Evolutionary conservation across 192 early-diverging fungal species (phyloP).

Genomic region (Umbelopsis isabellina): DNA sequence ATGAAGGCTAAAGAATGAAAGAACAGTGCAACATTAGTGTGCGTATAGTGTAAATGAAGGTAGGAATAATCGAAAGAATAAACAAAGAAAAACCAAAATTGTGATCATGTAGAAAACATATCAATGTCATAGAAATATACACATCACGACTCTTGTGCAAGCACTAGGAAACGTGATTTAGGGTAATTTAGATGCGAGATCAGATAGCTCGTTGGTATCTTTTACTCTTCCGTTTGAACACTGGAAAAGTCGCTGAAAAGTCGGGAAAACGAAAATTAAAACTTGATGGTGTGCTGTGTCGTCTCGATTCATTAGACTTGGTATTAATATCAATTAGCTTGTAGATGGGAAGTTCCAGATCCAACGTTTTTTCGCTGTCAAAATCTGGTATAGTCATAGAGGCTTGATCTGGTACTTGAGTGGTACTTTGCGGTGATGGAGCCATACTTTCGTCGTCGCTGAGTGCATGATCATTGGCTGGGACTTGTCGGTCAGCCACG

Average conservation of each 20-base stretch:
- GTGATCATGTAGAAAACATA: not conserved
- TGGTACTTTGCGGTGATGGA: not conserved
- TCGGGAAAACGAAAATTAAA: slow-evolving; percentile 1
- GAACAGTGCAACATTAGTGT: not conserved
- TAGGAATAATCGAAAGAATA: not conserved
- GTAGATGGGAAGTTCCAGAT: slow-evolving; percentile 18
- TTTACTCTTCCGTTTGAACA: slow-evolving; percentile 16
- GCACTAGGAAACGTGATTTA: not conserved
- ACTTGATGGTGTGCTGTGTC: not conserved
- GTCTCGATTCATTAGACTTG: not conserved
- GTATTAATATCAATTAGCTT: slow-evolving; percentile 6
- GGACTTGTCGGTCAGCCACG: not conserved
- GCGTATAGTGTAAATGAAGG: not conserved
- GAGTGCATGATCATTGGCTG: not conserved
- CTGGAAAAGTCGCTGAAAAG: slow-evolving; percentile 14
- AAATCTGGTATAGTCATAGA: slow-evolving; percentile 9
- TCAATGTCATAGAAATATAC: slow-evolving; percentile 19
- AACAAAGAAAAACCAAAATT: not conserved
- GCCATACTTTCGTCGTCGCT: slow-evolving; percentile 10
- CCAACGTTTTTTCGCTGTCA: slow-evolving; percentile 7
- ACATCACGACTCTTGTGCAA: not conserved
- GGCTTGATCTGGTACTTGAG: not conserved
- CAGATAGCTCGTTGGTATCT: slow-evolving; percentile 15
- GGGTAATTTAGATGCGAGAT: not conserved
- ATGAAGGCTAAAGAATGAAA: not conserved